Base-by-base conservation (phyloP, 108 stramenopile genomes). In the Conticribra weissflogii region DNA sequence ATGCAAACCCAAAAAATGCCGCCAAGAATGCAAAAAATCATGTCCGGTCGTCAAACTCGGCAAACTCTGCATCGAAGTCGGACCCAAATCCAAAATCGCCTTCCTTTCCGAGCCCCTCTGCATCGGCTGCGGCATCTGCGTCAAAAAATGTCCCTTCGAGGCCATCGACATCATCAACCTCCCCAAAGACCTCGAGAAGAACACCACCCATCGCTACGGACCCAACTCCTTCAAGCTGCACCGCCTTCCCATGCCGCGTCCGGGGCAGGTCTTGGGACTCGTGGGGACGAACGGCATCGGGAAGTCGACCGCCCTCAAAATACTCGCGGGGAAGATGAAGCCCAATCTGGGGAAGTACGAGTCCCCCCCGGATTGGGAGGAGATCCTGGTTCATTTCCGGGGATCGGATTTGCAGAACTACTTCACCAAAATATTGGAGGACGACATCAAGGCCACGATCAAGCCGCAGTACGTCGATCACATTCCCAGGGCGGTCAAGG, bases 271-370 rank as follows among this genome's bases (percentile, higher is more conserved):
- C 27, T 80, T 99, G 3, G 99, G 99, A 25, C 80, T 99, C 7
- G 97, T 99, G 3, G 99, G 99, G 24, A 98, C 96, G 19, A 99
- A 99, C 81, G 99, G 99, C 65, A 98, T 98, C 58, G 99, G 99
- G 47, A 99, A 91, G 66, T 91, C 90, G 12, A 96, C 96, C 17
- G 98, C 98, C 2, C 85, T 98, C 51, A 97, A 98, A 81, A 95
- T 98, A 45, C 83, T 99, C 27, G 96, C 97, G 24, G 98, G 97
- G 25, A 98, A 98, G 78, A 85, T 96, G 79, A 99, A 98, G 85
- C 99, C 99, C 48, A 99, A 99, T 70, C 79, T 99, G 17, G 99
- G 99, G 29, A 72, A 81, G n/a, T 88, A 76, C 66, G 97, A 98
- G 33, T 63, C 78, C 27, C 97, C 98, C 2, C 99, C 99, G 17